Evolutionary conservation across 1,284 basidiomycete genomes (phyloP), one percentile per base, ranked within the genome.

Genomic region (Lentinus polychrous): DNA sequence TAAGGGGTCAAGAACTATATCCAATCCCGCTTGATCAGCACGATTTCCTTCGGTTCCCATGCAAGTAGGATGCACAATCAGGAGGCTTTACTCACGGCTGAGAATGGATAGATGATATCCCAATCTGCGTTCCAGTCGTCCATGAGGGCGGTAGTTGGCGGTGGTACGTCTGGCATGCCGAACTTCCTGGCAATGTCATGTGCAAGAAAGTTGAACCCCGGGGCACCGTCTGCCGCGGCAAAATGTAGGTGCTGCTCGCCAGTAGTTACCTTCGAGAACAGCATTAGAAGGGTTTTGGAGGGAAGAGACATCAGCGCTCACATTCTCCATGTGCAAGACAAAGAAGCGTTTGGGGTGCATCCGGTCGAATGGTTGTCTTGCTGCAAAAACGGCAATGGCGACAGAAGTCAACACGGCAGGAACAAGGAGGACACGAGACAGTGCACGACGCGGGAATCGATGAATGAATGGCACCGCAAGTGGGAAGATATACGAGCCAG

Each of bases 291-390:
- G 35, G 5, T 27, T 5, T 5, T 5, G 27, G 10, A 10, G 4
- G 42, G 5, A 33, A 23, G 27, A 40, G 40, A 23, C 48, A 17
- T 34, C 12, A 49, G 48, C 5, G 68, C 83, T 57, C 57, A 91
- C 90, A 64, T 98, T 94, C 67, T 95, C 92, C 56, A 84, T 77
- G 62, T 94, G 87, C 49, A 97, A 70, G 18, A 94, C 76, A 57
- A 90, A 94, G 38, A 96, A 55, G 45, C 95, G 73, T 66, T 94
- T 93, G 52, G 94, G 95, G 63, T 97, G 94, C 71, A 81, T 81
- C 11, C 61, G 64, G 60, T 97, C 92, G 62, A 94, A 99, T 0
- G 86, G 81, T 8, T 69, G 68, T 57, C 81, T 74, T 52, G 66
- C 64, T 1, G 81, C 72, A 55, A 86, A 87, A 48, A 87, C 72